phyloP scores from a whole-genome alignment of 768 basidiomycete genomes.

The Calocybe gangraenosa region DNA sequence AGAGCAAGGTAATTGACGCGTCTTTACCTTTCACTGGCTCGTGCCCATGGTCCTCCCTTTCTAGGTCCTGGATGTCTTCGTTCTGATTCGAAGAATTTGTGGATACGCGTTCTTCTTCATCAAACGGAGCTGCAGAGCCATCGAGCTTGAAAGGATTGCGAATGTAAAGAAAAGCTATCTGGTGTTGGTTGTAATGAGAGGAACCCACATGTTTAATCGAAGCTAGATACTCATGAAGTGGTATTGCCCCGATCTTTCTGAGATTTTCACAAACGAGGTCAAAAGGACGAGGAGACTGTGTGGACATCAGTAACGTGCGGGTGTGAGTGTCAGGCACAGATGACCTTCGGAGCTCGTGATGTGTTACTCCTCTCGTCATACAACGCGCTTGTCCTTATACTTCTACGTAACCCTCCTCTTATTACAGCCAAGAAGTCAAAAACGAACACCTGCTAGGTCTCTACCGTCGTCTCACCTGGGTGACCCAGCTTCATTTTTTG shows the following conservation, averaged over 20 bases:
- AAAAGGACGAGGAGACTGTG: neutral
- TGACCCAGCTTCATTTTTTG: no score
- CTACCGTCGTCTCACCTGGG: no score
- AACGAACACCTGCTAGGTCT: no score
- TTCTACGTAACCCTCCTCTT: no score
- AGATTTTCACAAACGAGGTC: slow-evolving; percentile 3
- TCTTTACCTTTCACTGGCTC: neutral
- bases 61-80: neutral
- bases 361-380: no score
- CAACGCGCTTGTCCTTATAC: no score
- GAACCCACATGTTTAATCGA: neutral
- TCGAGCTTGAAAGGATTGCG: neutral
- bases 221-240: slow-evolving; percentile 3
- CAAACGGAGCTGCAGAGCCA: neutral
- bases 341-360: no score
- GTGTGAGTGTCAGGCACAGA: no score
- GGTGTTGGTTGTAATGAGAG: neutral
- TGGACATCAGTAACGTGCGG: no score
- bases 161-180: no score
- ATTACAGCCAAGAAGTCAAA: no score
- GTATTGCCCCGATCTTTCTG: slow-evolving; percentile 2
- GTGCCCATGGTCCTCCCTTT: neutral
- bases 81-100: neutral
- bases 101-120: neutral
- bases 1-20: neutral